Base-by-base conservation (phyloP, 352 stramenopile species). In the Phytophthora tentaculata region DNA sequence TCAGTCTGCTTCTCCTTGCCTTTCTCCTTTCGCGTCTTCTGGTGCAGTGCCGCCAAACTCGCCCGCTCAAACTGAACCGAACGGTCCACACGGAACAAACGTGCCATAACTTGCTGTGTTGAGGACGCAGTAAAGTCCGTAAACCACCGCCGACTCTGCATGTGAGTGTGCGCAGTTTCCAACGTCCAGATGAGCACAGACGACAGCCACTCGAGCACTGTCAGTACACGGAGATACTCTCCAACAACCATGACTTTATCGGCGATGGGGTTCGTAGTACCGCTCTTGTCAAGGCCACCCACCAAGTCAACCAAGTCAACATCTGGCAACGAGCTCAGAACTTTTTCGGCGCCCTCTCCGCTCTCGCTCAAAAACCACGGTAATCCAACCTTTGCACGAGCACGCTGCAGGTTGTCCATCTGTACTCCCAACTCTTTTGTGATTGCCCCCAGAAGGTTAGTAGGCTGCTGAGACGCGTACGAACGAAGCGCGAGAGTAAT, bases 401-500 rank as follows among this genome's bases (percentile, higher is more conserved):
- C 69, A 3, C 56, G 48, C 37, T 82, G 71, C 7, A 94, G 57
- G 4, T 39, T 69, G 22, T 91, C 77, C 19, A 96, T 64, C 50
- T 91, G 76, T 6, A 64, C 67, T 24, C 64, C 49, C 28, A 97
- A 35, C 49, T 97, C 81, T 47, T 80, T 76, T 49, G 94, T 76
- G 13, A 96, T 69, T 26, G 77, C 69, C 22, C 67, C 77, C 2
- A 97, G 62, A 69, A 97, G 89, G 45, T 81, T 89, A 14, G 83
- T 86, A 19, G 95, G 95, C 57, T 97, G 91, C 41, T 98, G 83
- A 12, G 91, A 80, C 6, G 89, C 86, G 57, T 98, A 97, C 20
- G 92, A 91, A 57, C 93, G 91, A 52, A 98, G 75, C 17, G 91
- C 90, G 22, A 95, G 62, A 4, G 85, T 95, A 41, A 99, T 86